Evolutionary conservation across 1,284 basidiomycete species (phyloP).

Genomic region (Somion occarium): DNA sequence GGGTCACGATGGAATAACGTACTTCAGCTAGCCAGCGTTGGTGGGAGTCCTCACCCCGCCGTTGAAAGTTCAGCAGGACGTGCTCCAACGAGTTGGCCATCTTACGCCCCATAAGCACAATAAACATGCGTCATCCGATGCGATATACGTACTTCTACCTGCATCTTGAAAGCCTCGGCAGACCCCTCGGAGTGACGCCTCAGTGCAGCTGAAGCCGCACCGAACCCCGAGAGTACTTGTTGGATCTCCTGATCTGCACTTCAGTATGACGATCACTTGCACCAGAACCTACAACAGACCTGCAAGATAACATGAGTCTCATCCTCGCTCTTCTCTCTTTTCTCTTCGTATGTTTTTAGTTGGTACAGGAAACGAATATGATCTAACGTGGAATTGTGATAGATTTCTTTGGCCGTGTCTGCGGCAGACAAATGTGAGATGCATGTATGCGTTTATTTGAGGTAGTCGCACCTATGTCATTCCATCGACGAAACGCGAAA

Average conservation of each 20-base stretch:
- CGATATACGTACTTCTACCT: too few relatives aligned
- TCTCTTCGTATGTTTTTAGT: conserved; percentile 40
- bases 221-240: not conserved
- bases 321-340: conserved; percentile 22
- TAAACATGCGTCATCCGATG: too few relatives aligned
- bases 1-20: too few relatives aligned
- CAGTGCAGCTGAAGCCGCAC: not conserved
- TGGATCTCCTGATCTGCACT: not conserved
- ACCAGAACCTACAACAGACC: conserved; percentile 21
- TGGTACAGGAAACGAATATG: conserved; percentile 47
- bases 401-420: conserved; percentile 67
- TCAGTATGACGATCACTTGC: not conserved
- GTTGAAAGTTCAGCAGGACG: too few relatives aligned
- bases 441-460: not conserved
- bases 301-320: conserved; percentile 24
- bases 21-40: too few relatives aligned
- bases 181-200: not conserved
- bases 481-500: conserved; percentile 64
- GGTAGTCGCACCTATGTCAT: conserved; percentile 52
- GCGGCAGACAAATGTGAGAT: conserved; percentile 1
- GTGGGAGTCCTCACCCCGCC: too few relatives aligned
- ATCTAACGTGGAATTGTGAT: conserved; percentile 59
- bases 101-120: too few relatives aligned
- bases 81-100: too few relatives aligned
- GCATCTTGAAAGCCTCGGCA: not conserved